Conservation (phyloP, 208 protist species). For the Borovskyia barvae region DNA sequence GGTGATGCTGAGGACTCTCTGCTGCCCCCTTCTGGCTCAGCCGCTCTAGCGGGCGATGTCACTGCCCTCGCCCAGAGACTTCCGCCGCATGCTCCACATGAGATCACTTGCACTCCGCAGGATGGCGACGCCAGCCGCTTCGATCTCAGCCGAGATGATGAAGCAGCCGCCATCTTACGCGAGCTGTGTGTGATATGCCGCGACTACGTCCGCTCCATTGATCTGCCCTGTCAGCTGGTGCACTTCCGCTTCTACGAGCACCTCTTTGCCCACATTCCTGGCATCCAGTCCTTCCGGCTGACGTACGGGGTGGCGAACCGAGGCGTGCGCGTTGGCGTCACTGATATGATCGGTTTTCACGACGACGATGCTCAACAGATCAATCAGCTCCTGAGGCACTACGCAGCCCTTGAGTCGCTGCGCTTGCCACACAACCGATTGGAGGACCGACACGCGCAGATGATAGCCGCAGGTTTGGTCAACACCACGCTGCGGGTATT, state of each 20-base stretch:
- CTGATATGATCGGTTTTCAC: slow-evolving; percentile 75
- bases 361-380: slow-evolving; percentile 67
- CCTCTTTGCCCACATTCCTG: slow-evolving; percentile 64
- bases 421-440: slow-evolving; percentile 74
- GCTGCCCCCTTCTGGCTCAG: slow-evolving; percentile 2
- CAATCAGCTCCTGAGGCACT: slow-evolving; percentile 48
- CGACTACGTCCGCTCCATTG: slow-evolving; percentile 66
- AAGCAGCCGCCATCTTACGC: slow-evolving; percentile 28
- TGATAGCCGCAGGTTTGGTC: slow-evolving; percentile 59
- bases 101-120: slow-evolving; percentile 9
- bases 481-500: slow-evolving; percentile 62
- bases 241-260: slow-evolving; percentile 70
- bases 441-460: slow-evolving; percentile 40
- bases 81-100: not conserved
- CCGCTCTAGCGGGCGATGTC: not conserved
- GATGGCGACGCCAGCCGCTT: slow-evolving; percentile 21
- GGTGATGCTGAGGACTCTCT: not conserved
- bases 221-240: slow-evolving; percentile 68
- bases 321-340: slow-evolving; percentile 48
- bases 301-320: slow-evolving; percentile 69
- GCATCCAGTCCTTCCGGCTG: slow-evolving; percentile 63
- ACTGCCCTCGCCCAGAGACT: not conserved
- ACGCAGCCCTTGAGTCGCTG: slow-evolving; percentile 46
- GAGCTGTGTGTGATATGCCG: slow-evolving; percentile 67
- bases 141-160: slow-evolving; percentile 24